Base-by-base conservation (phyloP, 441 rosid species). In the Adansonia gregorii region DNA sequence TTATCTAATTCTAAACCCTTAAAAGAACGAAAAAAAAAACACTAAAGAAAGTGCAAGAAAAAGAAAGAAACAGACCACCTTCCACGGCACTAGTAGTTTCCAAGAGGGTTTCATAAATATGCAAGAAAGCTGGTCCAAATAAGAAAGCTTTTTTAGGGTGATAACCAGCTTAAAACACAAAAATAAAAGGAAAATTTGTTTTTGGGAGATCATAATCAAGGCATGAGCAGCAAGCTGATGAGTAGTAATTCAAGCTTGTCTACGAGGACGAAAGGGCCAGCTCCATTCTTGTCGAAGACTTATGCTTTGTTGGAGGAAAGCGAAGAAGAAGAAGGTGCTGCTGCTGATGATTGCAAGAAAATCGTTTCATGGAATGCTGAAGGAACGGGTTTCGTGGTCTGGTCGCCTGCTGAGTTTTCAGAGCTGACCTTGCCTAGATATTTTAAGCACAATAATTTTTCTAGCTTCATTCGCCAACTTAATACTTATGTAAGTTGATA, bases 341-440 rank as follows among this genome's bases (percentile, higher is more conserved):
- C 8, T 0, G 71, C 35, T 31, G 31, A 1, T 48, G 0, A 59
- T 31, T 31, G 64, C 15, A 70, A 75, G 75, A 86, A 72, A 73
- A 80, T 80, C 15, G 84, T 86, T 59, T 84, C 91, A 0, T 90
- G 93, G 93, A 90, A 88, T 78, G 74, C 58, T 1, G 90, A 86
- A 4, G 91, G 91, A 68, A 76, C n/a, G 31, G 90, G 93, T 43
- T 87, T 90, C 56, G 83, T 88, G 11, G 90, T 90, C 0, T 86
- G 93, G 93, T 87, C 81, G 54, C 91, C 91, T 14, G 82, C 82
- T 0, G 91, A 85, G 79, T 89, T 89, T 77, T 87, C 93, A 0
- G 91, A 89, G 73, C 80, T 76, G 41, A 79, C 78, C 79, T 63
- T 89, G 83, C 87, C 87, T n/a, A 74, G 68, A 72, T 85, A 76